Evolutionary conservation across 352 stramenopile species (phyloP), one percentile per base, ranked within the genome.

Genomic region (Paralagenidium karlingii): DNA sequence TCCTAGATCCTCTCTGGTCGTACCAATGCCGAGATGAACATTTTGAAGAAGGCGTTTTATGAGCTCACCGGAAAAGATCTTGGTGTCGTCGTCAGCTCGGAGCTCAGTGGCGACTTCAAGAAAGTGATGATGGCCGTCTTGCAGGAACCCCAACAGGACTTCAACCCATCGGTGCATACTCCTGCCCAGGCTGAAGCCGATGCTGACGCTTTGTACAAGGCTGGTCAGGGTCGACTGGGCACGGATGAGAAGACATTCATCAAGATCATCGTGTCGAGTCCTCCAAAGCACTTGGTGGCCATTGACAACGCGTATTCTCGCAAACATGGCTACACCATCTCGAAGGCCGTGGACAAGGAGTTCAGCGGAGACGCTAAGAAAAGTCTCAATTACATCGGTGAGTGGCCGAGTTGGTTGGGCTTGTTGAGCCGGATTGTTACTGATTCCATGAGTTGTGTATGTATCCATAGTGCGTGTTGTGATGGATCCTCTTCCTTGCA

Each of bases 311-410:
- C 71, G 29, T 89, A 89, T 44, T 56, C 75, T 25, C 53, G 56
- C 51, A 83, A 86, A 63, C 79, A 86, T 58, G 78, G 64, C 51
- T 80, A 86, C 51, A 78, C 78, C 41, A 78, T 89, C 36, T 58
- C 55, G 19, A 79, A 82, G 40, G 75, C 75, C 3, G 54, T 89
- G 7, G 65, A 89, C 25, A 86, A 80, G 46, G 75, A 89, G 51
- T 89, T 89, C 34, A 82, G 71, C 24, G 75, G 75, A 5, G 66
- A 85, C 37, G 75, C 75, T 26, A 81, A 82, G 57, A 68, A 64
- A 25, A 68, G 53, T 48, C 68, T 89, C 24, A 65, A 65, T 34
- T 81, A 78, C 36, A 45, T 82, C 64, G 45, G 40, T 45, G 44
- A 24, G 47, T 36, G 26, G n/a, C 7, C 15, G n/a, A 11, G 9